phyloP scores from a whole-genome alignment of 257 asterid species.

The Paulownia fortunei region DNA sequence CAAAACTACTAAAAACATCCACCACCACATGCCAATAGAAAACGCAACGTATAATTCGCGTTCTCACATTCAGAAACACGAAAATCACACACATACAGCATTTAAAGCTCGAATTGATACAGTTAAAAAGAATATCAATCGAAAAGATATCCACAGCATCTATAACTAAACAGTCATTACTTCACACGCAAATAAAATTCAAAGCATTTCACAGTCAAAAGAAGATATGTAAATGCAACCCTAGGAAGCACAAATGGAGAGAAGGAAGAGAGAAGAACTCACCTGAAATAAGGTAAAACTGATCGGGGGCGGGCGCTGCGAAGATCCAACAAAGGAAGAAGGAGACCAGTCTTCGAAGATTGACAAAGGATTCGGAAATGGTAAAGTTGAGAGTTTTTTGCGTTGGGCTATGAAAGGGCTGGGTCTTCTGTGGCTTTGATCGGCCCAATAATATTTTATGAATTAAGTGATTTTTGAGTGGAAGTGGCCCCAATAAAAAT shows the following conservation, averaged over 20 bases:
- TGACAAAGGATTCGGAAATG: conserved; percentile 19
- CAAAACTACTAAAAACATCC: background rate
- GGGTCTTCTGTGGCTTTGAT: conserved; percentile 23
- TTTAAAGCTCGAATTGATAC: conserved; percentile 22
- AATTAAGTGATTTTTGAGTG: background rate
- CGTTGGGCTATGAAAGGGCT: background rate
- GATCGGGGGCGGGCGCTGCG: conserved; percentile 20
- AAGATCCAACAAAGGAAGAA: conserved; percentile 40
- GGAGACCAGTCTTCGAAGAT: conserved; percentile 35
- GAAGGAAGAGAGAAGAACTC: background rate
- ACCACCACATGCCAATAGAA: background rate
- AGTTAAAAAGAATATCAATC: background rate
- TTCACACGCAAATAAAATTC: background rate
- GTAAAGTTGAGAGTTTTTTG: conserved; percentile 10
- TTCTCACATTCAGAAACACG: background rate
- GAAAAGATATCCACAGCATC: conserved; percentile 6
- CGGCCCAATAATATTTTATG: background rate
- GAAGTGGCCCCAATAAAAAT: too few relatives aligned
- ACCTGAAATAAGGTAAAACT: conserved; percentile 29
- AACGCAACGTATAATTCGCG: background rate
- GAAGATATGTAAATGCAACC: background rate
- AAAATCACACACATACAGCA: background rate
- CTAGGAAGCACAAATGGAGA: conserved; percentile 20
- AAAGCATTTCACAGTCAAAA: background rate
- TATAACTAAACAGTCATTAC: background rate